Percentiles rank a stretch among this genome's conserved stretches.
phyloP scores from a whole-genome alignment of 148 eudicot species.

The Simmondsia chinensis region DNA sequence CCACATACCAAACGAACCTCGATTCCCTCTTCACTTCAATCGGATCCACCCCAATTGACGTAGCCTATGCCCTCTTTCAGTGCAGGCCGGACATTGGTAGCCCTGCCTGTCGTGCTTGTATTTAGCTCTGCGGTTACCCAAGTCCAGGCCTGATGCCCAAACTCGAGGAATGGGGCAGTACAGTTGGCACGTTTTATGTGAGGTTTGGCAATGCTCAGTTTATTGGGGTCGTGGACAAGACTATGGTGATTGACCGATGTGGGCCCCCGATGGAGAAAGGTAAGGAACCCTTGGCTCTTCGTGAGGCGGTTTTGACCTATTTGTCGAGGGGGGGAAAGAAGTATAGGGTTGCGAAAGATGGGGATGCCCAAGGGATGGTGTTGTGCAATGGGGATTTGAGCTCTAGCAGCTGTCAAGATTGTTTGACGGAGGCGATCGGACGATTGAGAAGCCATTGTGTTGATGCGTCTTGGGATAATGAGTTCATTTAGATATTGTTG shows the following conservation, averaged over 20 bases:
- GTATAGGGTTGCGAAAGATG: slow-evolving; percentile 36
- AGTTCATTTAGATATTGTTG: too few relatives aligned
- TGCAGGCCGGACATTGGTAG: slow-evolving; percentile 44
- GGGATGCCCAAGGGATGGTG: slow-evolving; percentile 47
- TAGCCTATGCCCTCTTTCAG: slow-evolving; percentile 46
- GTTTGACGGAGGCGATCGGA: slow-evolving; percentile 38
- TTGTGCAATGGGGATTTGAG: slow-evolving; percentile 55
- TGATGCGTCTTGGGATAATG: slow-evolving; percentile 36
- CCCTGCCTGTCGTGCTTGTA: slow-evolving; percentile 51
- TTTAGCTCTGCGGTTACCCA: slow-evolving; percentile 39
- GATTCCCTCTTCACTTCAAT: slow-evolving; percentile 53
- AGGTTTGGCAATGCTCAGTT: slow-evolving; percentile 44
- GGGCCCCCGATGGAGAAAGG: slow-evolving; percentile 31
- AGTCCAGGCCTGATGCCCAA: slow-evolving; percentile 30
- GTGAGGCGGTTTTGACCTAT: slow-evolving; percentile 31
- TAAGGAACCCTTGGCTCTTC: slow-evolving; percentile 20
- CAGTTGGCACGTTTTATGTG: slow-evolving; percentile 53
- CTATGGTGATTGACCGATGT: slow-evolving; percentile 43
- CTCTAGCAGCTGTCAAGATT: slow-evolving; percentile 47
- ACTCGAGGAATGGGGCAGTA: slow-evolving; percentile 37
- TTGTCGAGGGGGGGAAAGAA: slow-evolving; percentile 28
- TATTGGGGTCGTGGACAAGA: slow-evolving; percentile 51
- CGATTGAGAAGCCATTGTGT: slow-evolving; percentile 49
- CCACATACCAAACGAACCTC: slow-evolving; percentile 39
- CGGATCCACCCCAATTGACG: slow-evolving; percentile 31